A percentile compares a stretch with the other conserved stretches of the same genome.
Evolutionary conservation across 257 asterid genomes (phyloP).

Genomic region (Capsicum chinense): DNA sequence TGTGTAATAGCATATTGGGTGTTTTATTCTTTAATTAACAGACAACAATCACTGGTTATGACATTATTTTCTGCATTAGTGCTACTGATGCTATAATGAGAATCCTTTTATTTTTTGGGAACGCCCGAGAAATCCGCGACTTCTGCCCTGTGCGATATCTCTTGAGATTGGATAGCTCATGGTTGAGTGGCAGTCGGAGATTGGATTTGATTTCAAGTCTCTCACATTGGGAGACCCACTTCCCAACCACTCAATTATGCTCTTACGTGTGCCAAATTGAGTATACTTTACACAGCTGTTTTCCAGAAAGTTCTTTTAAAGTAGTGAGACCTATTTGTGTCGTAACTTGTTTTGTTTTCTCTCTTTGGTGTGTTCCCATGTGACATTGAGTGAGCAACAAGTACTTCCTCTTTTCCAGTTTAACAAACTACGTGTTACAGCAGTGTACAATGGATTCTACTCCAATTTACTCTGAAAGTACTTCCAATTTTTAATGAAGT

Average conservation of each 20-base stretch:
- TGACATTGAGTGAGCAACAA: not conserved
- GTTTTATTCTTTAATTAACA: not conserved
- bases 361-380: not conserved
- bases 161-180: too few relatives aligned
- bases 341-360: not conserved
- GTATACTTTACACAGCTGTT: not conserved
- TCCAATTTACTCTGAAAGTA: not conserved
- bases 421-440: not conserved
- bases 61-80: not conserved
- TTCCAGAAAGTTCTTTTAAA: not conserved
- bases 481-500: not conserved
- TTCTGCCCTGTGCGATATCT: too few relatives aligned
- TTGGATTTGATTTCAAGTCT: too few relatives aligned
- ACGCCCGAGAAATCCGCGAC: too few relatives aligned
- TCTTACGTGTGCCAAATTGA: not conserved
- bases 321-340: not conserved
- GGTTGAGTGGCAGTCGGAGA: too few relatives aligned
- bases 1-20: not conserved
- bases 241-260: too few relatives aligned
- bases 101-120: not conserved
- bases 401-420: not conserved
- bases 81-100: not conserved
- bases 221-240: too few relatives aligned
- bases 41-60: not conserved
- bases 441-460: not conserved